Base-by-base conservation (phyloP, 345 rosid species). In the Triadica sebifera region DNA sequence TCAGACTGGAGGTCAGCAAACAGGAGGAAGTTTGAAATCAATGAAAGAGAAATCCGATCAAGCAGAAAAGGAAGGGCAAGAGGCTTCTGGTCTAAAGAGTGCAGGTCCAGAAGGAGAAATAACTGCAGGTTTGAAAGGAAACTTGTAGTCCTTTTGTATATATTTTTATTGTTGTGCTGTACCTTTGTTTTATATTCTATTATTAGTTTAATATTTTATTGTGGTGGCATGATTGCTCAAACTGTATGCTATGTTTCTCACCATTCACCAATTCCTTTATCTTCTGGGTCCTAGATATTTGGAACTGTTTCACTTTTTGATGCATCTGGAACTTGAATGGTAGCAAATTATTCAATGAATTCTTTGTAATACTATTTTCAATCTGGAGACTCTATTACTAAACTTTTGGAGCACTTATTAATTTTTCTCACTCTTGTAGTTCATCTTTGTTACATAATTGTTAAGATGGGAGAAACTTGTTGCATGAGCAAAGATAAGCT, bases 11-110 rank as follows among this genome's bases (percentile, higher is more conserved):
- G 55, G 69, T 38, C 76, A 50, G 39, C 76, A 63, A 63, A 50
- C 51, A 20, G 77, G 70, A 58, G 77, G 71, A 53, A 74, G 71
- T 65, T 53, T 74, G 64, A 74, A 74, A 74, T 65, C 77, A 24
- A 55, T 74, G 77, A 74, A 74, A 57, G 77, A 74, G 43, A 74
- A 74, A 52, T 25, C 65, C 4, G 25, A 66, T 24, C 71, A 65
- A 45, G 45, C 63, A 22, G 77, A 74, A 25, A 74, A 74, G 43
- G 77, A 74, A 41, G 71, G 39, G 10, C 77, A 74, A 25, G 77
- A 74, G 56, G 65, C 64, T 43, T 19, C 77, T 24, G 71, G 71
- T 45, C 55, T 74, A 12, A 74, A 65, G 65, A 65, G 45, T 74
- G 77, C 71, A 0, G 77, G 77, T 17, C 47, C 71, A 41, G 77